Evolutionary conservation across 2,329 filamentous ascomycete species (phyloP).

Genomic region (Colletotrichum tropicicola): DNA sequence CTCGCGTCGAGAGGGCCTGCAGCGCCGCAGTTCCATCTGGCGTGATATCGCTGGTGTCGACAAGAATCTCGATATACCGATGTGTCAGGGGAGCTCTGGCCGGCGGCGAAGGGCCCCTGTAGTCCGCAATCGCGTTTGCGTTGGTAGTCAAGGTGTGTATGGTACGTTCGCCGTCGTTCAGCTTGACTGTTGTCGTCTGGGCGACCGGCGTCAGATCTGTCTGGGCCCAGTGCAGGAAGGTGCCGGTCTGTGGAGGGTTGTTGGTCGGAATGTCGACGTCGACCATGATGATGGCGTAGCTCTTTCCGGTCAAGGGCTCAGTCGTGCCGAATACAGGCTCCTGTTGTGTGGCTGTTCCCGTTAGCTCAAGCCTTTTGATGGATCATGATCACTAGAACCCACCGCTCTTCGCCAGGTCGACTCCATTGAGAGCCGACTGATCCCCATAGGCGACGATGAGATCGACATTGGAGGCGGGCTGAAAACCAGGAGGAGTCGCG

Average conservation of each 20-base stretch:
- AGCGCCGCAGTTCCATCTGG: conserved; percentile 35
- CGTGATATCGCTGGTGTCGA: conserved; percentile 43
- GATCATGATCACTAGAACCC: no score
- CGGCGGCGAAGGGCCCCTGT: conserved; percentile 47
- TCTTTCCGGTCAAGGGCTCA: conserved; percentile 25
- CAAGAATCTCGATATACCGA: conserved; percentile 46
- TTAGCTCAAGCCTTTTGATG: neutral
- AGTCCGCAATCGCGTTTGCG: conserved; percentile 32
- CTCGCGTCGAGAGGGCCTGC: conserved; percentile 36
- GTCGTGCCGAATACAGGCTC: conserved; percentile 24
- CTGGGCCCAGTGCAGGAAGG: conserved; percentile 57
- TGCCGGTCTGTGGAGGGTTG: conserved; percentile 44
- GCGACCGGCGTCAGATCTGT: conserved; percentile 39
- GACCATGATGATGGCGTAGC: conserved; percentile 49
- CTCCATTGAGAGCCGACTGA: conserved; percentile 45
- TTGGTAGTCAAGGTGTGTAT: conserved; percentile 8
- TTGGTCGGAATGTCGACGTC: conserved; percentile 55
- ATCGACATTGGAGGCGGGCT: conserved; percentile 44
- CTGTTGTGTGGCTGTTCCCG: neutral
- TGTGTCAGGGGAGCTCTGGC: conserved; percentile 46
- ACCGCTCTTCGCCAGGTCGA: conserved; percentile 47
- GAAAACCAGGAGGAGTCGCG: conserved; percentile 50
- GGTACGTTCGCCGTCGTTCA: conserved; percentile 2
- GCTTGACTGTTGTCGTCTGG: neutral
- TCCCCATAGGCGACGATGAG: conserved; percentile 49